phyloP scores from a whole-genome alignment of 2,329 filamentous ascomycete genomes.

The Chaetomium globosum region DNA sequence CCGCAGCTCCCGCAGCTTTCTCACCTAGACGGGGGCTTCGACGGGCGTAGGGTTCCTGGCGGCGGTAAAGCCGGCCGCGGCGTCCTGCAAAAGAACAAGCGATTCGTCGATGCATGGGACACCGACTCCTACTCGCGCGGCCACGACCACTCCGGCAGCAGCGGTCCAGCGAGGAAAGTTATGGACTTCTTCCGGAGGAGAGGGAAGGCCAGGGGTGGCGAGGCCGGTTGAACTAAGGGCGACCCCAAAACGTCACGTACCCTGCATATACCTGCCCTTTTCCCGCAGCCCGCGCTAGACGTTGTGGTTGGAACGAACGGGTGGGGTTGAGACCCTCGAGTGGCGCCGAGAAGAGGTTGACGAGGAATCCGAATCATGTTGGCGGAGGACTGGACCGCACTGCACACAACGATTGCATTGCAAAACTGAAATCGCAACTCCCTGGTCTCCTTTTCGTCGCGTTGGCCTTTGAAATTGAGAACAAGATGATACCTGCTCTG shows the following conservation, averaged over 20 bases:
- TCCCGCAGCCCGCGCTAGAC: background rate
- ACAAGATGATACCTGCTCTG: constrained; percentile 14
- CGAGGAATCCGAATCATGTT: too few relatives aligned
- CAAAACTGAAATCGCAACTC: background rate
- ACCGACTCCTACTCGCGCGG: constrained; percentile 63
- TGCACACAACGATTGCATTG: background rate
- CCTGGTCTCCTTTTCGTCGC: background rate
- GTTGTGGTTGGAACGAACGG: background rate
- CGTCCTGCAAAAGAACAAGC: constrained; percentile 80
- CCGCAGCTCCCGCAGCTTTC: constrained; percentile 50
- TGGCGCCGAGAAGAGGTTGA: background rate
- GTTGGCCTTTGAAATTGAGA: constrained; percentile 3
- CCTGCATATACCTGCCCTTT: background rate
- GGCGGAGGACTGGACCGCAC: background rate
- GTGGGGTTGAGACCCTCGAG: background rate
- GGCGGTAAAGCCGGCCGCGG: constrained; percentile 48
- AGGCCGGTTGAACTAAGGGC: constrained; percentile 51
- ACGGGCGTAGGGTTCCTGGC: constrained; percentile 42
- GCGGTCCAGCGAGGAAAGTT: constrained; percentile 83
- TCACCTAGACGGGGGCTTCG: constrained; percentile 48
- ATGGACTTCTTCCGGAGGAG: constrained; percentile 98
- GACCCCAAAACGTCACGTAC: background rate
- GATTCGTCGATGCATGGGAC: constrained; percentile 88
- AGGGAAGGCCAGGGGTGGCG: constrained; percentile 70
- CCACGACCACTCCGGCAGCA: constrained; percentile 75